A percentile compares a stretch with the other conserved stretches of the same genome.
Evolutionary conservation across 495 filamentous ascomycete species (phyloP).

Genomic region (Neurospora sp.): DNA sequence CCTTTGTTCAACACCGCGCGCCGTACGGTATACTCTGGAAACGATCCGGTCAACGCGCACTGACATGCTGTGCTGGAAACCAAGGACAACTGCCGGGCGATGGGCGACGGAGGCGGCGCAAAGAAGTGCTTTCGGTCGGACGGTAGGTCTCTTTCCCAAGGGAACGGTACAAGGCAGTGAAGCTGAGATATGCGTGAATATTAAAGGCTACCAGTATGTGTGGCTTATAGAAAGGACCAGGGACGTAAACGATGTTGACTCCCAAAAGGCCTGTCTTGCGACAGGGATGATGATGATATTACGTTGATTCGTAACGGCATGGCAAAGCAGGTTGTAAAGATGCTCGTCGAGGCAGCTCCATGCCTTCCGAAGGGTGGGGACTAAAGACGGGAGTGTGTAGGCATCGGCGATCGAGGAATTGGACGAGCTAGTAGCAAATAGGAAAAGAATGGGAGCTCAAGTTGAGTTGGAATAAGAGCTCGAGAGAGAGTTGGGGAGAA

Average conservation of each 20-base stretch:
- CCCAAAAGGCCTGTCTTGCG: not conserved
- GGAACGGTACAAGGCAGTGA: not conserved
- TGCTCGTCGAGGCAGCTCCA: not conserved
- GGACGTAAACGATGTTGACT: not conserved
- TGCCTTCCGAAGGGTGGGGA: not conserved
- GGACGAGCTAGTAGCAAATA: not conserved
- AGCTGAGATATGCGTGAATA: not conserved
- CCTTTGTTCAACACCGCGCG: not conserved
- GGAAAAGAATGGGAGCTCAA: not conserved
- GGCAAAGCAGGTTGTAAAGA: not conserved
- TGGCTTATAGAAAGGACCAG: not conserved
- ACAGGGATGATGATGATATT: not conserved
- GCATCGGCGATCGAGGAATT: not conserved
- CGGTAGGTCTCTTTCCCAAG: not conserved
- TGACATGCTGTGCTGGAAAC: constrained; percentile 4
- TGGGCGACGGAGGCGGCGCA: not conserved
- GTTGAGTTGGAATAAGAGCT: not conserved
- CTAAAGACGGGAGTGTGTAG: not conserved
- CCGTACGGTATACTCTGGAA: not conserved
- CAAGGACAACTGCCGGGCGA: not conserved
- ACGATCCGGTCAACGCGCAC: not conserved
- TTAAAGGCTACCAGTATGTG: not conserved
- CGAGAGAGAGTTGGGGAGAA: not conserved
- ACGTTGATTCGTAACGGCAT: not conserved
- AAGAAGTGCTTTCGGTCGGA: not conserved